Evolutionary conservation across 768 basidiomycete genomes (phyloP), one percentile per base, ranked within the genome.

Genomic region (Phlebiopsis flavidoalba): DNA sequence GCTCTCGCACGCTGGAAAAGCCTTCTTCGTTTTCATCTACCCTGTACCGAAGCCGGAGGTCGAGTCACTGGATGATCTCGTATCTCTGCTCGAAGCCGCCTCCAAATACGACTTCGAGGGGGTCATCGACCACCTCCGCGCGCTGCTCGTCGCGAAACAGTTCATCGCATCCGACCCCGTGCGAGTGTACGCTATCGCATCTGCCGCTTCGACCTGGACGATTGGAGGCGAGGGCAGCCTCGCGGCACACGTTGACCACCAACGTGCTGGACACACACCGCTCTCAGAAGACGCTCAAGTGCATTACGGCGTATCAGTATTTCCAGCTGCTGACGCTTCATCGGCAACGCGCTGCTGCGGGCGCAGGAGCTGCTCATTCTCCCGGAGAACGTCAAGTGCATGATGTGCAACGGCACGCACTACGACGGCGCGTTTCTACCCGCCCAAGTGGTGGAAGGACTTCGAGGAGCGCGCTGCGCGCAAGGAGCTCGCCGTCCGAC

Each of bases 331-430:
- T 64, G 19, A 33, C 53, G 21, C 50, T 60, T 26, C 63, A 55
- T 45, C 26, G 40, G 19, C 47, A 31, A 11, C 59, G 63, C 47
- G 60, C 36, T 5, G 59, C 55, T 1, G 63, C 53, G 8, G n/a
- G 61, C 61, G 36, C 59, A 60, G 40, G 76, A 74, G 17, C 70
- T 85, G 50, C 70, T 89, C 10, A 22, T 59, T 7, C 68, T 76
- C 19, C 74, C 81, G 0, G 76, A 78, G 3, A 76, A 81, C 37
- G 67, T 88, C 64, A 83, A 83, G 70, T 91, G 89, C 72, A 80
- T 84, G 74, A 83, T 87, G 61, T 91, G 89, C 66, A 89, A 86
- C 45, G 83, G 83, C 70, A 67, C 73, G 14, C 71, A 69, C 59
- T 76, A 75, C 63, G 75, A 77, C 1, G 73, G 77, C 53, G n/a